A percentile compares a stretch with the other conserved stretches of the same genome.
These are phyloP conservation scores for Leccinum pachyderme DNA, from an alignment of 1,284 basidiomycete genomes.

Conservation along the genomic window DNA sequence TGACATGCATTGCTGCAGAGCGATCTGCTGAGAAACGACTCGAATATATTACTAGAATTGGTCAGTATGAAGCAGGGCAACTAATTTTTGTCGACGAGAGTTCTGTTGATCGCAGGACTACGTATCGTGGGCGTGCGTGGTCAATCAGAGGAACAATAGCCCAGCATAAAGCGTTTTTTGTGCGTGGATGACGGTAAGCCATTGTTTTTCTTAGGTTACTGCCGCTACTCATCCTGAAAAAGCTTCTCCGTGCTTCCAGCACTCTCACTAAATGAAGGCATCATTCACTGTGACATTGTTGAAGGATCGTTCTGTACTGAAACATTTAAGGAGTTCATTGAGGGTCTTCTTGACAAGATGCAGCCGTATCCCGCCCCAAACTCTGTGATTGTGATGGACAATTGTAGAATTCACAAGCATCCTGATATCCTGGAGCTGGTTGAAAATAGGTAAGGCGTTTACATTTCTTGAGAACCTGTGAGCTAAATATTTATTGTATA, in stretches of 20 bases:
- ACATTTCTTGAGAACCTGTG: neutral
- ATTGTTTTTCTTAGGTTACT: neutral
- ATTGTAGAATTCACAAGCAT: constrained; percentile 6
- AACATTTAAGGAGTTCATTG: neutral
- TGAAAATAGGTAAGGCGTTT: neutral
- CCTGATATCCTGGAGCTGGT: neutral
- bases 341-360: constrained; percentile 38
- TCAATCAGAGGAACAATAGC: constrained; percentile 3
- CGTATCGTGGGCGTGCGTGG: neutral
- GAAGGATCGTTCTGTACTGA: neutral
- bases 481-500: neutral
- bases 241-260: constrained; percentile 11
- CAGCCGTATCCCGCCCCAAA: constrained; percentile 56
- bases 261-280: constrained; percentile 1
- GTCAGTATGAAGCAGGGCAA: neutral
- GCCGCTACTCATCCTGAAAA: neutral
- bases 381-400: constrained; percentile 5
- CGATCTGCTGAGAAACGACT: neutral
- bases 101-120: neutral
- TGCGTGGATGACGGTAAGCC: neutral
- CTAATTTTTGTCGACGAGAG: constrained; percentile 7
- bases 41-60: neutral
- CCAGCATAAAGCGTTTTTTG: constrained; percentile 8
- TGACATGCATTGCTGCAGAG: neutral
- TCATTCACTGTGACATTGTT: neutral